Conservation (phyloP, 2,329 filamentous ascomycete genomes). For the Hyphodiscus sp. region DNA sequence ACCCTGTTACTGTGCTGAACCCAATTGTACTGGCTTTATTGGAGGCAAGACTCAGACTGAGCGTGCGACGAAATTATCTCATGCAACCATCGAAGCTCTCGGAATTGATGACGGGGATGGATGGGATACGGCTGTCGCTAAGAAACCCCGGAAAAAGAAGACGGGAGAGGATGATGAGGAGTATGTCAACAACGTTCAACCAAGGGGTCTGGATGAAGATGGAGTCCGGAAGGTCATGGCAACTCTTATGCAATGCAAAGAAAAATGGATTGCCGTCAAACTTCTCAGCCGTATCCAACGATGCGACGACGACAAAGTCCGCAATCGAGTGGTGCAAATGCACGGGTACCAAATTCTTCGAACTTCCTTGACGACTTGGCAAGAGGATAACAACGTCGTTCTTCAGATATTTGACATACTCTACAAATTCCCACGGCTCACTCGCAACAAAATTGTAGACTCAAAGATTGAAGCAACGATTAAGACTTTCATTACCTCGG, state of each 20-base stretch:
- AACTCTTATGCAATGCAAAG: conserved; percentile 92
- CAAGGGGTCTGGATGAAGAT: conserved; percentile 70
- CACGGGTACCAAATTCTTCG: conserved; percentile 96
- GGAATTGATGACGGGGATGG: conserved; percentile 89
- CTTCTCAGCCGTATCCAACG: conserved; percentile 81
- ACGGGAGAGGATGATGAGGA: conserved; percentile 87
- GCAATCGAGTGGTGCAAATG: conserved; percentile 87
- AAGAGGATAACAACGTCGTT: conserved; percentile 84
- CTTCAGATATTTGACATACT: conserved; percentile 86
- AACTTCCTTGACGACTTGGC: conserved; percentile 76
- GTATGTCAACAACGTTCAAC: conserved; percentile 84
- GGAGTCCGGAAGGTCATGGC: conserved; percentile 94
- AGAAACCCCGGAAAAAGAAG: conserved; percentile 90
- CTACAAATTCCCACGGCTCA: conserved; percentile 80
- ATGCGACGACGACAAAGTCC: conserved; percentile 79
- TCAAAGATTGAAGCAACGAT: conserved; percentile 89
- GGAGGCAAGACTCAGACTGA: conserved; percentile 97
- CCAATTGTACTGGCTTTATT: conserved; percentile 93
- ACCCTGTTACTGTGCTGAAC: conserved; percentile 91
- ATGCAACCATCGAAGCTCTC: conserved; percentile 86
- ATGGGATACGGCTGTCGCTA: conserved; percentile 86
- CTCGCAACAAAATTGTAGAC: conserved; percentile 93
- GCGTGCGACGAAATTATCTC: conserved; percentile 83
- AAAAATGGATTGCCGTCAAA: conserved; percentile 99
- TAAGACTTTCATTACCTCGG: conserved; percentile 57